Base-by-base conservation (phyloP, 139 green algal species). In the Zygnema circumcarinatum region DNA sequence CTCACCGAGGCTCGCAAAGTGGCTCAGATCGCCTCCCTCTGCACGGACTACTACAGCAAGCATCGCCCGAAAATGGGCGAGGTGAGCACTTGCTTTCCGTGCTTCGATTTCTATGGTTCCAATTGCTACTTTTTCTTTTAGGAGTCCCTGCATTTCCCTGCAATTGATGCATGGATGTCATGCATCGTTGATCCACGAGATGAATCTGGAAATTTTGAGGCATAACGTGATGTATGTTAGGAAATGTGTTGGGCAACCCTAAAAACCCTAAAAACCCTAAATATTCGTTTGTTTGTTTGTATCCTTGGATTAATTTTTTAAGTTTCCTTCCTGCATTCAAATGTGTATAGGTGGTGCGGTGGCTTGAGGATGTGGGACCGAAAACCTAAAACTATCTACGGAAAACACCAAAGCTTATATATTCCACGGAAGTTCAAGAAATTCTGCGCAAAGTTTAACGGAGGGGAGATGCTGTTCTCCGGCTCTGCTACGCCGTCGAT, bases 61-160 rank as follows among this genome's bases (percentile, higher is more conserved):
- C 3, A 83, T 2, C 20, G 75, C 20, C 75, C 75, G 20, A 52
- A 47, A 33, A 83, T 83, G 75, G 36, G 21, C 33, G 75, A 83
- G 20, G 75, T 83, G 32, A 83, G 69, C 16, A 78, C 16, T 62
- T 62, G 7, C 16, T 62, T 62, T 62, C 16, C 16, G 7, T 62
- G 7, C 16, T 62, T 62, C 16, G 47, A 16, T 62, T 62, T 62
- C 7, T 16, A 25, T 62, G 47, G 47, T 7, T 62, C 16, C 7
- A 16, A 16, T 62, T 62, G 47, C 16, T 62, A 62, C 7, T 62
- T 62, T 62, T 62, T 62, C 16, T 62, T 62, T 62, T 62, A 25
- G 47, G 47, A 62, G 47, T 16, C 16, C 16, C n/a, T n/a, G n/a
- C n/a, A n/a, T n/a, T n/a, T n/a, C n/a, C n/a, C n/a, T n/a, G n/a